Conservation (phyloP, 2,329 filamentous ascomycete species). For the Cercospora beticola region DNA sequence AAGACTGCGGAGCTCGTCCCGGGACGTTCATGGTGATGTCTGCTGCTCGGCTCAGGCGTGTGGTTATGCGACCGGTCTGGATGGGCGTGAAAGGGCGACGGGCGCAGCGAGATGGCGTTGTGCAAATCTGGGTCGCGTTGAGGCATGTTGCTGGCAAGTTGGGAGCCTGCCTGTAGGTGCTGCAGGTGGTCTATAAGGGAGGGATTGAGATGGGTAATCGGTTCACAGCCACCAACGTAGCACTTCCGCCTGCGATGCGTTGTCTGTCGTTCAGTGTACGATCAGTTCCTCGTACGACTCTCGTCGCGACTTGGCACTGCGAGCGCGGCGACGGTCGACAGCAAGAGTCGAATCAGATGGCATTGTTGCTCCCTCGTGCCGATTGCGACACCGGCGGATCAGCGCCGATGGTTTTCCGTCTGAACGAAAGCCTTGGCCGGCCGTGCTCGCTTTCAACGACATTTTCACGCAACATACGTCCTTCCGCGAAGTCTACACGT, state of each 20-base stretch:
- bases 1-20: slow-evolving; percentile 29
- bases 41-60: slow-evolving; percentile 30
- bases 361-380: background rate
- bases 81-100: slow-evolving; percentile 45
- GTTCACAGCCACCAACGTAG: background rate
- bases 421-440: background rate
- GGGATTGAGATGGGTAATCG: background rate
- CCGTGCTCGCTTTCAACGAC: background rate
- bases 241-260: background rate
- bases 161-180: background rate
- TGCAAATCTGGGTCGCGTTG: slow-evolving; percentile 47
- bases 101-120: slow-evolving; percentile 50
- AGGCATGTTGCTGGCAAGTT: slow-evolving; percentile 16
- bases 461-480: background rate
- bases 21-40: slow-evolving; percentile 23
- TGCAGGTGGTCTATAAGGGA: background rate
- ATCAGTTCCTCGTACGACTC: background rate
- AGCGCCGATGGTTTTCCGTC: background rate
- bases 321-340: background rate
- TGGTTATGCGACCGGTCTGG: slow-evolving; percentile 32
- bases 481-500: background rate
- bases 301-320: background rate
- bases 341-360: background rate
- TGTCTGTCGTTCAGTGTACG: background rate
- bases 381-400: background rate